These are phyloP conservation scores for Aspergillus caelatus DNA, from an alignment of 2,329 filamentous ascomycete genomes.

Conservation along the genomic window DNA sequence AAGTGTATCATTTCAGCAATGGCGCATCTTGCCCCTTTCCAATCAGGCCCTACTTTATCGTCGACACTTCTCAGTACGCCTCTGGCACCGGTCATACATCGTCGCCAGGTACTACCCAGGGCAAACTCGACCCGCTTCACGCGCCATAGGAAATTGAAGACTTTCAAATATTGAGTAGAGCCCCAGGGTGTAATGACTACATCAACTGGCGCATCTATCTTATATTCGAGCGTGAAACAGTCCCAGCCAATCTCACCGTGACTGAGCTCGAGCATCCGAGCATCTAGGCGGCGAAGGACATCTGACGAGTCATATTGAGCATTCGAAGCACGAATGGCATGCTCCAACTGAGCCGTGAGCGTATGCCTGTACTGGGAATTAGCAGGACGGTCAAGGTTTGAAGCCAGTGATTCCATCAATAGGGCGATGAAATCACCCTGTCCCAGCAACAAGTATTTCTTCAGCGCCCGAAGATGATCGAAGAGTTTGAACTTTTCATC, in stretches of 20 bases:
- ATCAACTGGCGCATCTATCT: conserved; percentile 93
- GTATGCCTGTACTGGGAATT: conserved; percentile 96
- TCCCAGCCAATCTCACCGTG: conserved; percentile 99
- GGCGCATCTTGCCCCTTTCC: conserved; percentile 86
- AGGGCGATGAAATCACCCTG: conserved; percentile 97
- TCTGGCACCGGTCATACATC: conserved; percentile 91
- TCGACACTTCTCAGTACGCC: conserved; percentile 83
- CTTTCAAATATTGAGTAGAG: conserved; percentile 93
- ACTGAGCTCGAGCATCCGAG: conserved; percentile 95
- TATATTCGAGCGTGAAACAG: conserved; percentile 98
- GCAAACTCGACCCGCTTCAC: conserved; percentile 98
- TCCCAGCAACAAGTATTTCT: conserved; percentile 90
- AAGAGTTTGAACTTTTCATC: conserved; percentile 93
- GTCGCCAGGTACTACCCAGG: conserved; percentile 85
- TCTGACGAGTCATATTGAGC: conserved; percentile 94
- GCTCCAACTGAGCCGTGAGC: conserved; percentile 94
- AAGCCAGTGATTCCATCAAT: conserved; percentile 92
- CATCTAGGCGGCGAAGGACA: conserved; percentile 86
- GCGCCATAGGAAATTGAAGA: conserved; percentile 98
- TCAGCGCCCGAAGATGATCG: conserved; percentile 86
- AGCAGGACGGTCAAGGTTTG: conserved; percentile 92
- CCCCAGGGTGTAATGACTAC: conserved; percentile 97
- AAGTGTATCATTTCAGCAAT: conserved; percentile 99
- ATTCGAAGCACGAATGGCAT: conserved; percentile 95
- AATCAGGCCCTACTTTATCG: conserved; percentile 73